Conservation (phyloP, 2,329 filamentous ascomycete species). For the Aspergillus sp. region DNA sequence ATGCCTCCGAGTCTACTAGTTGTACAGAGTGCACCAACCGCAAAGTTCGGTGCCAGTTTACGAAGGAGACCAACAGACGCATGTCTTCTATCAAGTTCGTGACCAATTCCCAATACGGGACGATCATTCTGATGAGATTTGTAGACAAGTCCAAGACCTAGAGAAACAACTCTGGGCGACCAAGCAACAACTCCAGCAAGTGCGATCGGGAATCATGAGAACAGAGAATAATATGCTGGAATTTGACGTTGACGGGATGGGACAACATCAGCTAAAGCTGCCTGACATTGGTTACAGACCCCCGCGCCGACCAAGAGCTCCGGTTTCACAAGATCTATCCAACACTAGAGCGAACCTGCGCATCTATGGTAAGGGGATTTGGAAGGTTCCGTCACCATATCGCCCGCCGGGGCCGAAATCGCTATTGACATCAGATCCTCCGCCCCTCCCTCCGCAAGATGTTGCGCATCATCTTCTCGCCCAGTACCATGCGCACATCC, state of each 20-base stretch:
- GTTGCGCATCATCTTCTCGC: constrained; percentile 73
- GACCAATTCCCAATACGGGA: constrained; percentile 7
- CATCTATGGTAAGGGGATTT: constrained; percentile 75
- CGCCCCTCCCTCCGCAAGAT: constrained; percentile 71
- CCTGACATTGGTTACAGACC: constrained; percentile 70
- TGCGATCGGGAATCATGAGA: constrained; percentile 67
- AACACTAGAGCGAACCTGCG: constrained; percentile 74
- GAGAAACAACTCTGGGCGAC: constrained; percentile 86
- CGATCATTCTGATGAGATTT: constrained; percentile 25
- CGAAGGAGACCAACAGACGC: constrained; percentile 95
- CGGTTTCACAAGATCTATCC: constrained; percentile 69
- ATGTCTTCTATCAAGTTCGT: constrained; percentile 96
- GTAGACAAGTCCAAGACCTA: constrained; percentile 86
- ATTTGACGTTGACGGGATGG: constrained; percentile 41
- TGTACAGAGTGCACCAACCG: constrained; percentile 97
- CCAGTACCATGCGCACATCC: constrained; percentile 76
- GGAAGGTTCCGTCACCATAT: constrained; percentile 75
- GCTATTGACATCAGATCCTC: constrained; percentile 58
- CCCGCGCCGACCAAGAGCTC: constrained; percentile 64
- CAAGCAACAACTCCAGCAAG: constrained; percentile 76
- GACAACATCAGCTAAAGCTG: constrained; percentile 59
- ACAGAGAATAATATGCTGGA: constrained; percentile 52
- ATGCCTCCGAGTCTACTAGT: constrained; percentile 93
- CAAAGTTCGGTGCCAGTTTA: constrained; percentile 97
- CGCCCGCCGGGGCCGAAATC: constrained; percentile 58